phyloP scores from a whole-genome alignment of 305 asterid species.

The Fraxinus albicans region DNA sequence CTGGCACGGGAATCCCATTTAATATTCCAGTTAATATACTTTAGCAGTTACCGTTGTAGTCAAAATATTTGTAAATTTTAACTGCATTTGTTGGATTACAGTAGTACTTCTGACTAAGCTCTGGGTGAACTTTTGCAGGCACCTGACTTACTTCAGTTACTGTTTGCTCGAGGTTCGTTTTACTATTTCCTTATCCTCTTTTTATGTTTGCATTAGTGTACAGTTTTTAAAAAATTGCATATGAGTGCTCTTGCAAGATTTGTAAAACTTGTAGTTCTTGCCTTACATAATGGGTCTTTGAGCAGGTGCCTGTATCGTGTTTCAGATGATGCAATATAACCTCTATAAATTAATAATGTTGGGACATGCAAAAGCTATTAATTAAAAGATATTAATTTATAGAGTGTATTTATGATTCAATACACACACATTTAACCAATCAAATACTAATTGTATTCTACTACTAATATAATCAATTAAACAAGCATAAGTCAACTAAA shows the following conservation, averaged over 20 bases:
- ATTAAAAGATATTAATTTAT: not conserved
- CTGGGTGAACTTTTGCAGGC: constrained; percentile 61
- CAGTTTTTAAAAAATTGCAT: not conserved
- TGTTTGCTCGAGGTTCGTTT: constrained; percentile 65
- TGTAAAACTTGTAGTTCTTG: not conserved
- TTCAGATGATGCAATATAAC: not conserved
- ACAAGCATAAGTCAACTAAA: not conserved
- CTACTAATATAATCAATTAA: not conserved
- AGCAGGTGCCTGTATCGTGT: not conserved
- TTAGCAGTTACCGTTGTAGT: not conserved
- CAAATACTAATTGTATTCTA: not conserved
- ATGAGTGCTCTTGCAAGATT: not conserved
- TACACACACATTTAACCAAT: not conserved
- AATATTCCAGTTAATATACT: constrained; percentile 2
- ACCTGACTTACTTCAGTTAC: constrained; percentile 73
- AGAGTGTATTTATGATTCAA: not conserved
- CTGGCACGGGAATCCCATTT: not conserved
- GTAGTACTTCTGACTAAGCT: constrained; percentile 23
- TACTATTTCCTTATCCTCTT: constrained; percentile 11
- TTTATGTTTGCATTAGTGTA: not conserved
- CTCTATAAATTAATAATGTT: not conserved
- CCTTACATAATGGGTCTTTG: not conserved
- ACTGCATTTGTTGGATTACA: constrained; percentile 8
- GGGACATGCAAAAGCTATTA: not conserved
- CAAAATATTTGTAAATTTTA: not conserved